phyloP scores from a whole-genome alignment of 2,329 filamentous ascomycete genomes.

The Colletotrichum gloeosporioides region DNA sequence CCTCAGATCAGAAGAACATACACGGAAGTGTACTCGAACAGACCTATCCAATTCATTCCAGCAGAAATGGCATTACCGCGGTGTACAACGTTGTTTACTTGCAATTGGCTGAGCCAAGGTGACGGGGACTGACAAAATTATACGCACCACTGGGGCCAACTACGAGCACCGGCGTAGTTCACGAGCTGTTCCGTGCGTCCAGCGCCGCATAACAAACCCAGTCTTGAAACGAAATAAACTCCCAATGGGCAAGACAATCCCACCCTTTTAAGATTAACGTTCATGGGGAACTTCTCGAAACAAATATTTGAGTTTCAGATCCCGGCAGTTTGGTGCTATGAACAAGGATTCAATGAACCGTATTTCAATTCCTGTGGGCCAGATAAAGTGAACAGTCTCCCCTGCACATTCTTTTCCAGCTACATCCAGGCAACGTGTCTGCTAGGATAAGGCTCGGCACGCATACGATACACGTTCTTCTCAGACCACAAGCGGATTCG shows the following conservation, averaged over 20 bases:
- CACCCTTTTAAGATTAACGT: neutral
- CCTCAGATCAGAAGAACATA: neutral
- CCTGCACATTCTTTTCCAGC: neutral
- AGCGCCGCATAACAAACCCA: neutral
- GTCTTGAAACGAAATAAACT: neutral
- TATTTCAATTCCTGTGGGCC: neutral
- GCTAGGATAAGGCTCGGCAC: neutral
- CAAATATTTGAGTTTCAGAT: neutral
- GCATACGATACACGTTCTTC: neutral
- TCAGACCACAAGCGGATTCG: neutral
- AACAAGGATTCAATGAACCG: neutral
- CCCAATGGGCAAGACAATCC: neutral
- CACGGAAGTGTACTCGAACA: neutral
- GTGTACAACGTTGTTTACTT: neutral
- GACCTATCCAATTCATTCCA: neutral
- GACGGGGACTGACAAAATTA: neutral
- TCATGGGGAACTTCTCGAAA: neutral
- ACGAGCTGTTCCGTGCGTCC: neutral
- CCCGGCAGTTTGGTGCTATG: neutral
- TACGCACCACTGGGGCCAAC: neutral
- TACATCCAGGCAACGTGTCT: neutral
- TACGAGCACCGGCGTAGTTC: neutral
- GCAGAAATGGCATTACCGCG: neutral
- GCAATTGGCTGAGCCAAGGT: neutral
- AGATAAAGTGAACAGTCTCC: neutral